Conservation (phyloP, 345 rosid species). For the Triadica sebifera region DNA sequence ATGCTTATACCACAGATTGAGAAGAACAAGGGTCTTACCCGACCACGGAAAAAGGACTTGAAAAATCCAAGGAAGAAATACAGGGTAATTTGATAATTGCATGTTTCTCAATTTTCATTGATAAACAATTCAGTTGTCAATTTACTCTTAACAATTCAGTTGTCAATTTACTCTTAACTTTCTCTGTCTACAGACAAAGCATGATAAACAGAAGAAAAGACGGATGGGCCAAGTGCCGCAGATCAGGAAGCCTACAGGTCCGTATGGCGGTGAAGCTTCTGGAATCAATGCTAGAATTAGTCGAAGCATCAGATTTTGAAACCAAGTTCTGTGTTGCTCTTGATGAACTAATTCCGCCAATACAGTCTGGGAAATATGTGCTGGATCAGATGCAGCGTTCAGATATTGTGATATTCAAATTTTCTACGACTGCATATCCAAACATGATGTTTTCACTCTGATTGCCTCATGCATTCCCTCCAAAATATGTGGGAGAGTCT, state of each 20-base stretch:
- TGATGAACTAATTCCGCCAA: not conserved
- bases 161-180: no score
- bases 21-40: constrained; percentile 71
- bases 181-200: constrained; percentile 41
- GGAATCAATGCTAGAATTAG: constrained; percentile 72
- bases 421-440: not conserved
- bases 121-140: not conserved
- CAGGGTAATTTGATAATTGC: constrained; percentile 40
- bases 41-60: constrained; percentile 48
- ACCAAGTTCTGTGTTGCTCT: not conserved
- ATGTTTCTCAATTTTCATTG: not conserved
- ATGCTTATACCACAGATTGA: constrained; percentile 40
- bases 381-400: not conserved
- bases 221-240: constrained; percentile 63
- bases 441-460: no score
- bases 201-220: constrained; percentile 36
- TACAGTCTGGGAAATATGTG: no score
- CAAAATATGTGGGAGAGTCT: no score
- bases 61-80: constrained; percentile 89
- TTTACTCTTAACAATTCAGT: constrained; percentile 27
- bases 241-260: constrained; percentile 47
- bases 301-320: constrained; percentile 50
- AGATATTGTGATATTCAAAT: not conserved
- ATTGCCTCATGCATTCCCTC: not conserved
- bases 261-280: constrained; percentile 61